These are phyloP conservation scores for Sanghuangporus sanghuang DNA, from an alignment of 1,284 basidiomycete genomes.

Conservation along the genomic window DNA sequence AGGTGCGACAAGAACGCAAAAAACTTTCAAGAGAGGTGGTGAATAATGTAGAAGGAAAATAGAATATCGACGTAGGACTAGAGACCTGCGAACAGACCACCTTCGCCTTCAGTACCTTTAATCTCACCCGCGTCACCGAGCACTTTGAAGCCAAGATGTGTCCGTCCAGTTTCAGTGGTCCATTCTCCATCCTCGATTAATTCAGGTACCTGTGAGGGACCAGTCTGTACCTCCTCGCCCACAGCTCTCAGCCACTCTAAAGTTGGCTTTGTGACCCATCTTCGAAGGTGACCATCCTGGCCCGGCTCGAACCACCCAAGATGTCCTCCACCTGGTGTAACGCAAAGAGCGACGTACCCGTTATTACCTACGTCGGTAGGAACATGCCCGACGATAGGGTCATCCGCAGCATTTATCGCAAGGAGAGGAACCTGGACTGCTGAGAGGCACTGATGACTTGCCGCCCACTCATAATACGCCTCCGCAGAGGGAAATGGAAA, in stretches of 20 bases:
- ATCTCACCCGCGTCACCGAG: constrained; percentile 34
- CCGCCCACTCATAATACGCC: constrained; percentile 81
- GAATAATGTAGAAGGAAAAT: neutral
- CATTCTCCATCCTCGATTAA: constrained; percentile 41
- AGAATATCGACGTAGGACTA: constrained; percentile 19
- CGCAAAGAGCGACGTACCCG: constrained; percentile 61
- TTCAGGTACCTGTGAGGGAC: constrained; percentile 29
- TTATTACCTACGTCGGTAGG: constrained; percentile 58
- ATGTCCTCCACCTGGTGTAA: constrained; percentile 85
- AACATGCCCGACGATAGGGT: constrained; percentile 75
- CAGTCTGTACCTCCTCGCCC: constrained; percentile 45
- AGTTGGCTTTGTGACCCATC: constrained; percentile 72
- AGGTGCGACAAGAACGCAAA: neutral
- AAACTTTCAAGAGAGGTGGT: neutral
- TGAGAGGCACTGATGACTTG: constrained; percentile 47
- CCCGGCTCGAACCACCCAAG: constrained; percentile 87
- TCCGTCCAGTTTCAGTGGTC: constrained; percentile 49
- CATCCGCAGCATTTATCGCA: constrained; percentile 85
- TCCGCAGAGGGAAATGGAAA: constrained; percentile 77
- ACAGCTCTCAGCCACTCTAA: constrained; percentile 69
- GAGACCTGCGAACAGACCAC: constrained; percentile 38
- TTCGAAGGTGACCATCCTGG: constrained; percentile 39
- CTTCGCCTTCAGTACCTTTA: constrained; percentile 32
- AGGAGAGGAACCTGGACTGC: constrained; percentile 69
- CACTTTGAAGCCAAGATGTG: constrained; percentile 44